Base-by-base conservation (phyloP, 2,329 filamentous ascomycete species). In the Tympanopsis confertula region DNA sequence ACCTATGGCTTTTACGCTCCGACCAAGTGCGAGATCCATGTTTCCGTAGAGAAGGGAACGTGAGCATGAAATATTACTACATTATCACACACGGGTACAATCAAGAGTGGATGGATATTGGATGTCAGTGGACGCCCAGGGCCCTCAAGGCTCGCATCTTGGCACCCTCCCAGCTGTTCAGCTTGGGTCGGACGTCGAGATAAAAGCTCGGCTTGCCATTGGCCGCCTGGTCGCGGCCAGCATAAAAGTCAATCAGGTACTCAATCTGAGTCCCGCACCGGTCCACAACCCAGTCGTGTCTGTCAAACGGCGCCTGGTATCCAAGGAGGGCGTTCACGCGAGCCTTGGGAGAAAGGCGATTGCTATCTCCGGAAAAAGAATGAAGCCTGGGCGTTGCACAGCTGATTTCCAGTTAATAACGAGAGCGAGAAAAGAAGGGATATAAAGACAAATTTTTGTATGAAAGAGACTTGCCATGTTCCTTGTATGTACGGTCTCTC, bases 231-330 rank as follows among this genome's bases (percentile, higher is more conserved):
- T 53, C 53, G 20, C 71, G 65, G 0, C 91, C 91, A 4, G 86
- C 78, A 55, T 98, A 98, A 51, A 98, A 98, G 60, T 98, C 91
- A 57, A 98, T 98, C 28, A 98, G 82, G 56, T 98, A 98, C 50
- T 96, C 91, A 36, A 98, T 65, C 51, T 75, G 76, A 15, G 68
- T 81, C 20, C 84, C 89, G 54, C 91, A 96, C 37, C 91, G 71
- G 60, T 98, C 88, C 24, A 98, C 81, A 18, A 95, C 78, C 91
- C 91, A 98, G 58, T 98, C 91, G 57, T 98, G 91, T 19, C 91
- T 71, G 61, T 98, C 91, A 58, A 98, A 98, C 2, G 91, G 91
- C 38, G 81, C 69, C 42, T 82, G 80, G 58, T 94, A 96, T n/a
- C 91, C 91, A 38, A 94, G 62, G 41, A 87, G 59, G 4, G 79